These are phyloP conservation scores for Podospora conica DNA, from an alignment of 495 filamentous ascomycete species.

Conservation along the genomic window DNA sequence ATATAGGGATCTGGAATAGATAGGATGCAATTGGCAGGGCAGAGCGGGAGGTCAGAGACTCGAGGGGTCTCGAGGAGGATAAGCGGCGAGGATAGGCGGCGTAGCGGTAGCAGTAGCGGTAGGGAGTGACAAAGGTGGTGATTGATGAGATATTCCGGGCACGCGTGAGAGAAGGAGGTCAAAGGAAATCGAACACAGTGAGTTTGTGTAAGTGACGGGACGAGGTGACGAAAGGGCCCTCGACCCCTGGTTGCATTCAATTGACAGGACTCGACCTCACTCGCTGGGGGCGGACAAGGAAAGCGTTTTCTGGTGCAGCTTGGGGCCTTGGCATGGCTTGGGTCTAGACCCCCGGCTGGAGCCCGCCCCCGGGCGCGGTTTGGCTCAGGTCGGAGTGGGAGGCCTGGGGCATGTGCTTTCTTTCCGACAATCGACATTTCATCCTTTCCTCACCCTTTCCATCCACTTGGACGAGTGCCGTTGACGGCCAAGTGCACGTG, in stretches of 20 bases:
- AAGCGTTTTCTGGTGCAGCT: background rate
- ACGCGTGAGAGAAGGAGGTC: background rate
- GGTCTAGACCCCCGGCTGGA: no score
- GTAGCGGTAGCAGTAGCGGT: background rate
- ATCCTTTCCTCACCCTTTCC: no score
- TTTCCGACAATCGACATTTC: background rate
- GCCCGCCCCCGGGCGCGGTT: background rate
- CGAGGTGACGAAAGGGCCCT: background rate
- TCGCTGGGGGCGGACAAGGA: background rate
- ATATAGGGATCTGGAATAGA: background rate
- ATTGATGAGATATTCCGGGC: background rate
- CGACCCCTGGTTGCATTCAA: no score
- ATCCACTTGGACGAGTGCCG: background rate
- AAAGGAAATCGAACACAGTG: background rate
- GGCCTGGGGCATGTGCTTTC: background rate
- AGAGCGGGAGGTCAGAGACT: background rate
- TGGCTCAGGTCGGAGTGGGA: no score
- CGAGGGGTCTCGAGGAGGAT: background rate
- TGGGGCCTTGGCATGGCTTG: background rate
- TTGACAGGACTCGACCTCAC: background rate
- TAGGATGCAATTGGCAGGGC: background rate
- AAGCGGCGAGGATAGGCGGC: background rate
- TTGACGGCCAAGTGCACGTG: background rate
- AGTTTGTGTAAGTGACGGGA: background rate
- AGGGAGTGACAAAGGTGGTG: background rate